Evolutionary conservation across 441 rosid genomes (phyloP).

Genomic region (Pelargonium cotyledonis): DNA sequence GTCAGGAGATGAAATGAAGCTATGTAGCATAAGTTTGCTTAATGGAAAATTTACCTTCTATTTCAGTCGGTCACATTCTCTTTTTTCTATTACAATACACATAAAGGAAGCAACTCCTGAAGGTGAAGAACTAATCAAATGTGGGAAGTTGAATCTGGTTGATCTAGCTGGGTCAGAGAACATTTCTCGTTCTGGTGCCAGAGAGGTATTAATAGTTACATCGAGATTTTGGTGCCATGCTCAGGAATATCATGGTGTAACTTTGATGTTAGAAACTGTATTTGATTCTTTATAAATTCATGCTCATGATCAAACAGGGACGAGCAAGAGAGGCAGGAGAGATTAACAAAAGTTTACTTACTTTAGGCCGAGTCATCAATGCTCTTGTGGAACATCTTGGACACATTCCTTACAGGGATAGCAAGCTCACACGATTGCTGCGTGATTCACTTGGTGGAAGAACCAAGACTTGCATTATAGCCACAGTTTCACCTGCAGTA

Average conservation of each 20-base stretch:
- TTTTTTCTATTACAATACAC: conserved; percentile 95
- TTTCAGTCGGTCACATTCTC: conserved; percentile 94
- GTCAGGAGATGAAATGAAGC: not conserved
- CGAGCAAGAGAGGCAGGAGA: conserved; percentile 99
- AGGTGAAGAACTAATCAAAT: conserved; percentile 95
- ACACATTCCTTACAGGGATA: conserved; percentile 96
- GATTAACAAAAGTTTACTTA: conserved; percentile 96
- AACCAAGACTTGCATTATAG: conserved; percentile 96
- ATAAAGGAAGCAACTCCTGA: conserved; percentile 94
- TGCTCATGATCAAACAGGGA: conserved; percentile 48
- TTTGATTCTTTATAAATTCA: not conserved
- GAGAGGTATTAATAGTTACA: conserved; percentile 54
- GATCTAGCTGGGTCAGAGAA: conserved; percentile 99
- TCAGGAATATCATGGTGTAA: too few relatives aligned
- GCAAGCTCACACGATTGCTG: conserved; percentile 86
- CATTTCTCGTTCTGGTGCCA: conserved; percentile 94
- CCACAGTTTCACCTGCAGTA: conserved; percentile 88
- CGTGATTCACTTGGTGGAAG: conserved; percentile 98
- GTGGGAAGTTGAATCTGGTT: conserved; percentile 95
- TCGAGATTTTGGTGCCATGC: not conserved
- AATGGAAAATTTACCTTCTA: not conserved
- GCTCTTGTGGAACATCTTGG: conserved; percentile 96
- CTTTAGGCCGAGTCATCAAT: conserved; percentile 95
- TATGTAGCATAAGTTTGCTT: not conserved
- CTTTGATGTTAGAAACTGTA: not conserved